Conservation (phyloP, 768 basidiomycete genomes). For the Leccinellum rugosiceps region DNA sequence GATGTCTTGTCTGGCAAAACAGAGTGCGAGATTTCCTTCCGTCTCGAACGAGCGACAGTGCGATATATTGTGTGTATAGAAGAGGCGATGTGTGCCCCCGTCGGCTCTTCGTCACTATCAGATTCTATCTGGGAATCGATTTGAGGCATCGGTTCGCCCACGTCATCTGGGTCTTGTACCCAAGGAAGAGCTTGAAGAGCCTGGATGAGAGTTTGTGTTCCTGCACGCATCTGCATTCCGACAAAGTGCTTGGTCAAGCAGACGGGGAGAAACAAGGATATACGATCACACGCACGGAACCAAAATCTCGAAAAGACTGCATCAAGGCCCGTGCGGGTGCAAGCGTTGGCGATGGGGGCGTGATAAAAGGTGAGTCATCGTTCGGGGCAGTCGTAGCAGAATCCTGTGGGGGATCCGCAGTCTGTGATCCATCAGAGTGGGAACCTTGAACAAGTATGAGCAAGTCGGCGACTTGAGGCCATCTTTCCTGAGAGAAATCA, state of each 20-base stretch:
- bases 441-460: slow-evolving; percentile 10
- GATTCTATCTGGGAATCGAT: slow-evolving; percentile 41
- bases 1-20: slow-evolving; percentile 8
- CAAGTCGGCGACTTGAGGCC: slow-evolving; percentile 2
- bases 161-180: slow-evolving; percentile 65
- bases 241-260: not conserved
- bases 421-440: slow-evolving; percentile 16
- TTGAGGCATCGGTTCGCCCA: slow-evolving; percentile 53
- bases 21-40: slow-evolving; percentile 30
- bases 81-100: slow-evolving; percentile 57
- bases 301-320: slow-evolving; percentile 59
- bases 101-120: slow-evolving; percentile 63
- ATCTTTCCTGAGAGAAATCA: slow-evolving; percentile 25
- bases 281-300: slow-evolving; percentile 53
- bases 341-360: slow-evolving; percentile 64
- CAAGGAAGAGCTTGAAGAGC: slow-evolving; percentile 83
- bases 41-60: slow-evolving; percentile 67
- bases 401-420: slow-evolving; percentile 4
- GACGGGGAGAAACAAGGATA: not conserved
- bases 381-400: slow-evolving; percentile 17
- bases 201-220: slow-evolving; percentile 87
- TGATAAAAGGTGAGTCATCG: slow-evolving; percentile 67
- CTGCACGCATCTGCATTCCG: slow-evolving; percentile 68
- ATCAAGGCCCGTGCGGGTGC: slow-evolving; percentile 42
- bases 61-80: slow-evolving; percentile 88